Evolutionary conservation across 1,284 basidiomycete genomes (phyloP).

Genomic region (Microbotryomycetes sp.): DNA sequence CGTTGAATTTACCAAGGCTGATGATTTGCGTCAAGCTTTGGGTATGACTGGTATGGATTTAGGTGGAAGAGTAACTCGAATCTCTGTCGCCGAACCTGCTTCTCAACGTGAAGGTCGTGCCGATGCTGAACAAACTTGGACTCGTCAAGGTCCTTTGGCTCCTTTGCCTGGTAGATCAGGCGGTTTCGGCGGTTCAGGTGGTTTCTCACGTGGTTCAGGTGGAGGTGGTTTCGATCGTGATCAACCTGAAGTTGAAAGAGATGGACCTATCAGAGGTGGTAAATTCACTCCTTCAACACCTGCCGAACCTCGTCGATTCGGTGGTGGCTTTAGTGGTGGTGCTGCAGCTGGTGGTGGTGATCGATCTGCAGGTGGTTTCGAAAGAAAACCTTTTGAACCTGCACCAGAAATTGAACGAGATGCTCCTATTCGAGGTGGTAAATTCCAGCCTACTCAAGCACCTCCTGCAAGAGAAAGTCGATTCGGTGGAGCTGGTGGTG

Average conservation of each 20-base stretch:
- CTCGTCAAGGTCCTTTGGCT: constrained; percentile 32
- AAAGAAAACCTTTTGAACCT: neutral
- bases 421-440: constrained; percentile 45
- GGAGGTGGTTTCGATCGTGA: constrained; percentile 21
- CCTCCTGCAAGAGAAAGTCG: constrained; percentile 3
- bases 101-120: constrained; percentile 45
- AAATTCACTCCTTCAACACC: constrained; percentile 44
- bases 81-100: constrained; percentile 95
- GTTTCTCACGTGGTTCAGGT: constrained; percentile 31
- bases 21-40: constrained; percentile 76
- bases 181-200: constrained; percentile 40
- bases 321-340: constrained; percentile 36
- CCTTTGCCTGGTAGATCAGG: constrained; percentile 34
- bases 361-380: constrained; percentile 5
- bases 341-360: constrained; percentile 10
- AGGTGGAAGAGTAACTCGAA: constrained; percentile 71
- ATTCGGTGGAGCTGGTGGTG: constrained; percentile 1
- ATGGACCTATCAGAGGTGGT: constrained; percentile 46
- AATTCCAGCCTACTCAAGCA: constrained; percentile 43
- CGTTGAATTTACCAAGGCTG: constrained; percentile 80
- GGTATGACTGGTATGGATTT: constrained; percentile 58
- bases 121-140: constrained; percentile 33
- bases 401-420: constrained; percentile 42
- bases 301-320: constrained; percentile 15
- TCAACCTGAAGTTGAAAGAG: constrained; percentile 42